Evolutionary conservation across 2,329 filamentous ascomycete genomes (phyloP), one percentile per base, ranked within the genome.

Genomic region (Akanthomyces dipterigenus): DNA sequence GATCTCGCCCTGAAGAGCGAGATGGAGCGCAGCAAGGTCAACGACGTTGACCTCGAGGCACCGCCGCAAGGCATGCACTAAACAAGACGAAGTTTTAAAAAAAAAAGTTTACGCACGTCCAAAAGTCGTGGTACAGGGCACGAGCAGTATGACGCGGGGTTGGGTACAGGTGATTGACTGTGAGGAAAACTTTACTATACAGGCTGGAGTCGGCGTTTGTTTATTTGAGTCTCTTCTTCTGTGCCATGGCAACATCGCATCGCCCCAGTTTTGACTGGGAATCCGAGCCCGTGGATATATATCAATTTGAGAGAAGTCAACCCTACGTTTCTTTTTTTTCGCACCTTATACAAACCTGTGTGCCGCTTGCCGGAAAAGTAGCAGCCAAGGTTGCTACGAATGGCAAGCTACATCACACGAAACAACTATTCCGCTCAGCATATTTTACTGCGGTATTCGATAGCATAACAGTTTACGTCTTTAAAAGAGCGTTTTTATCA

Each of bases 1-100:
- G 95, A 96, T 69, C 82, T 99, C 20, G 86, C 95, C 57, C 83
- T 89, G 63, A 82, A 87, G 67, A 86, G 82, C 63, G 77, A 78
- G 22, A 74, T 78, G 62, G 79, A 87, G 67, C 78, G 81, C 38
- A 71, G 71, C 49, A 73, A 74, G 48, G 79, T 86, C 26, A 76
- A 79, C 62, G 77, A 72, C 8, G 77, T 86, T 48, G 83, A 86
- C 65, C 75, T 86, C 9, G 83, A 86, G 14, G 76, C 77, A 14
- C 80, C 80, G 36, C 81, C 80, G 9, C 75, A 73, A 6, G 74
- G 72, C 12, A n/a, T 14, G 11, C 55, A 63, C 11, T 63, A 18
- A 60, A 18, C 14, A 43, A 48, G 20, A 42, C 14, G 16, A 28
- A 5, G 3, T 1, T 42, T 34, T 14, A 12, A 24, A 42, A 40